Evolutionary conservation across 352 stramenopile genomes (phyloP).

Genomic region (Globisporangium paroecandrum): DNA sequence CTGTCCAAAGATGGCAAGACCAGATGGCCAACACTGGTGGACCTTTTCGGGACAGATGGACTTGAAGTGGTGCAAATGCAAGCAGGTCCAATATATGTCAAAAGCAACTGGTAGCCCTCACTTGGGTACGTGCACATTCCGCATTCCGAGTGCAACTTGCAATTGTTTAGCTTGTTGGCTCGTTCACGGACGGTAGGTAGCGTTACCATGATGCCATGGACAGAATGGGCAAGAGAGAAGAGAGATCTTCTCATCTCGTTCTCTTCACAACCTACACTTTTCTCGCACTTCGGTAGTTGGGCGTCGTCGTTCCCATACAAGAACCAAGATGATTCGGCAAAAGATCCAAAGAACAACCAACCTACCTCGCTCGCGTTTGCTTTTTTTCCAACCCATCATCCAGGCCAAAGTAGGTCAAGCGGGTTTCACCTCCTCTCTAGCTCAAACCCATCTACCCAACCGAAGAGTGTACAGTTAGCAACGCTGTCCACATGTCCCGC

Average conservation of each 20-base stretch:
- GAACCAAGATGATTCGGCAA: neutral
- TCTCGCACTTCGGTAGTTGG: neutral
- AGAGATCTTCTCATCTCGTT: neutral
- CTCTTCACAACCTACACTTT: neutral
- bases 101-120: too few relatives aligned
- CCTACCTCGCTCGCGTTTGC: neutral
- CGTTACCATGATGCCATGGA: neutral
- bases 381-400: neutral
- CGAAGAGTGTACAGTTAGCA: neutral
- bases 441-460: neutral
- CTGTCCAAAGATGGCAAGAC: neutral
- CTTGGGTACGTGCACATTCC: too few relatives aligned
- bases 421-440: neutral
- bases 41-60: neutral
- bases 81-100: neutral
- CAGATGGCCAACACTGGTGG: neutral
- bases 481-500: neutral
- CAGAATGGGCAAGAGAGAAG: neutral
- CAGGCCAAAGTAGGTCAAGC: neutral
- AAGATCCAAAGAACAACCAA: neutral
- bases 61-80: constrained; percentile 1
- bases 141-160: neutral
- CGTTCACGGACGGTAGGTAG: too few relatives aligned
- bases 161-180: too few relatives aligned
- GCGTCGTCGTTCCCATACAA: neutral